Percentiles rank a stretch among this genome's conserved stretches.
phyloP scores from a whole-genome alignment of 2,329 filamentous ascomycete genomes.

The Curvularia hawaiiensis region DNA sequence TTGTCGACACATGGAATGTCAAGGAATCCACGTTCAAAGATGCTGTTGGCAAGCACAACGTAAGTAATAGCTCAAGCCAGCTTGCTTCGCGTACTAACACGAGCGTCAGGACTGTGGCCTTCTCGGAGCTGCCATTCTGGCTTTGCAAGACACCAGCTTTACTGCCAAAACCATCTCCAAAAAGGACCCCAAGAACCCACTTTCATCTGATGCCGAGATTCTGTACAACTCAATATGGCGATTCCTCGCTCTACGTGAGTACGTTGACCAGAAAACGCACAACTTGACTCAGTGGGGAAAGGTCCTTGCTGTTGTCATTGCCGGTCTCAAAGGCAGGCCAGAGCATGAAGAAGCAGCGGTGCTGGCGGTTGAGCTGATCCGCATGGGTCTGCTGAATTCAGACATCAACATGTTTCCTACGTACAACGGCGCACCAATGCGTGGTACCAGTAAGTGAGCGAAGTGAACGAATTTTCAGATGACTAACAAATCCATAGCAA shows the following conservation, averaged over 20 bases:
- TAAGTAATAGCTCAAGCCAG: conserved; percentile 8
- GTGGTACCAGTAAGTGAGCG: conserved; percentile 51
- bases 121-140: conserved; percentile 59
- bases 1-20: conserved; percentile 74
- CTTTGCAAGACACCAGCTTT: conserved; percentile 73
- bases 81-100: conserved; percentile 13
- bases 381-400: conserved; percentile 76
- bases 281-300: conserved; percentile 80
- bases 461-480: background rate
- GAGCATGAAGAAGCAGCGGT: conserved; percentile 78
- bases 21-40: conserved; percentile 62
- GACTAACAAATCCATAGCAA: conserved; percentile 54
- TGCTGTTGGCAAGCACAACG: conserved; percentile 34
- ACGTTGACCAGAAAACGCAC: conserved; percentile 74
- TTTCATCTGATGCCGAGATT: conserved; percentile 73
- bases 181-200: conserved; percentile 51
- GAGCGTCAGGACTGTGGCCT: conserved; percentile 30
- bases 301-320: conserved; percentile 73
- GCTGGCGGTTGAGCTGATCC: conserved; percentile 83
- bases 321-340: conserved; percentile 61
- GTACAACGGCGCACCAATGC: conserved; percentile 63
- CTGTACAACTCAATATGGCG: conserved; percentile 80
- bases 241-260: conserved; percentile 87
- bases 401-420: conserved; percentile 63
- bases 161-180: conserved; percentile 69